Percentiles rank a stretch among this genome's conserved stretches.
Conservation (phyloP, 2,329 filamentous ascomycete genomes). For the Penicillium sp. region DNA sequence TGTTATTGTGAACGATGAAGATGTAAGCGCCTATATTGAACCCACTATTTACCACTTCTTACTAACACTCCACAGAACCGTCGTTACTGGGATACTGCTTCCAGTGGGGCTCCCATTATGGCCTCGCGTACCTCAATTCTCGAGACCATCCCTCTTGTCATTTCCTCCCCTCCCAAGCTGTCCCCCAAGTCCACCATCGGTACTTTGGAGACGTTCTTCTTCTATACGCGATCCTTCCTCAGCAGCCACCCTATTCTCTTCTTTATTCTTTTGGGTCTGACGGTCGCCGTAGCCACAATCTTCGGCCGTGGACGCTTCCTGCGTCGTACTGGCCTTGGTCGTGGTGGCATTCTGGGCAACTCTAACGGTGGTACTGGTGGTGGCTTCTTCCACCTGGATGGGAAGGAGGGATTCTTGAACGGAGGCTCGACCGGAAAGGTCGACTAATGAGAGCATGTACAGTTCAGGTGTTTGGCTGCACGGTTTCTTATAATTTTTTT, state of each 20-base stretch:
- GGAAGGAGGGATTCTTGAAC: slow-evolving; percentile 49
- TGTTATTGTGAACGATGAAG: slow-evolving; percentile 95
- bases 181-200: slow-evolving; percentile 52
- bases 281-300: slow-evolving; percentile 33
- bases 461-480: slow-evolving; percentile 30
- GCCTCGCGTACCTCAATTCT: slow-evolving; percentile 87
- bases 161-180: slow-evolving; percentile 49
- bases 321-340: slow-evolving; percentile 25
- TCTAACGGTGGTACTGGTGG: slow-evolving; percentile 32
- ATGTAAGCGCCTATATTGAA: slow-evolving; percentile 63
- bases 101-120: slow-evolving; percentile 85
- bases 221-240: slow-evolving; percentile 45
- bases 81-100: slow-evolving; percentile 90
- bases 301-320: slow-evolving; percentile 34
- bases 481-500: slow-evolving; percentile 23
- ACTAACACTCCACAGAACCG: slow-evolving; percentile 62
- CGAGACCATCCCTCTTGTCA: slow-evolving; percentile 66
- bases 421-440: slow-evolving; percentile 47
- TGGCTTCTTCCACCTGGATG: slow-evolving; percentile 51
- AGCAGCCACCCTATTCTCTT: slow-evolving; percentile 46
- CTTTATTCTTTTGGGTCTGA: slow-evolving; percentile 39
- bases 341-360: slow-evolving; percentile 39
- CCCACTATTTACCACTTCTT: neutral
- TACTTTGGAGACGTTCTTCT: slow-evolving; percentile 48
- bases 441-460: slow-evolving; percentile 42